Conservation (phyloP, 345 rosid species). For the Eucalyptus regnans region DNA sequence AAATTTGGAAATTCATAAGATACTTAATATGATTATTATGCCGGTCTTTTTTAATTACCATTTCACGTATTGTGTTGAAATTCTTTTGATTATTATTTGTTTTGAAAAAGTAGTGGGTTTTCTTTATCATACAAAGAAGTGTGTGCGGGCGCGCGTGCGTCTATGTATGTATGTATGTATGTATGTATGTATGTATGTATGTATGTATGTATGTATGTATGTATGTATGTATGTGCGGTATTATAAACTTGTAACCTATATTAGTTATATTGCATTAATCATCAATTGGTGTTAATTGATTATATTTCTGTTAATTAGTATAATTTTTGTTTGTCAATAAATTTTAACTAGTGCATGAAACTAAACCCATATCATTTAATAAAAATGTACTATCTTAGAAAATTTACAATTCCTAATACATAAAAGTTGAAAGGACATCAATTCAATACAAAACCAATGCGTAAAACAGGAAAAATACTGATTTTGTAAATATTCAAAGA, state of each 20-base stretch:
- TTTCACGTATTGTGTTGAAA: background rate
- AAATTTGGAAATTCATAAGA: background rate
- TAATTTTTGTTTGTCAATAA: background rate
- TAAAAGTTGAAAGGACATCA: background rate
- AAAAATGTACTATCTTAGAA: background rate
- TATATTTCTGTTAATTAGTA: background rate
- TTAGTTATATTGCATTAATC: background rate
- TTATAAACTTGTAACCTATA: too few relatives aligned
- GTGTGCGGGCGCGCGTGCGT: rapidly evolving
- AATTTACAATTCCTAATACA: background rate
- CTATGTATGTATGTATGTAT: too few relatives aligned
- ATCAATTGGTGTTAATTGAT: background rate
- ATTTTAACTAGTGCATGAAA: background rate
- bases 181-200: too few relatives aligned
- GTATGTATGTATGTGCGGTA: too few relatives aligned
- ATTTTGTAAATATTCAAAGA: background rate
- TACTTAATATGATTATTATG: background rate
- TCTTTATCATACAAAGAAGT: too few relatives aligned
- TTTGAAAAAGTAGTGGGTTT: background rate
- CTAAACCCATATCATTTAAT: background rate
- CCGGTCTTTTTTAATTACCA: background rate
- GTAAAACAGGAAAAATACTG: background rate
- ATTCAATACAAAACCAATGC: background rate
- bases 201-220: too few relatives aligned
- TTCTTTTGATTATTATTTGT: background rate